Percentiles rank a stretch among this genome's conserved stretches.
Evolutionary conservation across 176 grass and related monocot species (phyloP).

Genomic region (Carex parvula): DNA sequence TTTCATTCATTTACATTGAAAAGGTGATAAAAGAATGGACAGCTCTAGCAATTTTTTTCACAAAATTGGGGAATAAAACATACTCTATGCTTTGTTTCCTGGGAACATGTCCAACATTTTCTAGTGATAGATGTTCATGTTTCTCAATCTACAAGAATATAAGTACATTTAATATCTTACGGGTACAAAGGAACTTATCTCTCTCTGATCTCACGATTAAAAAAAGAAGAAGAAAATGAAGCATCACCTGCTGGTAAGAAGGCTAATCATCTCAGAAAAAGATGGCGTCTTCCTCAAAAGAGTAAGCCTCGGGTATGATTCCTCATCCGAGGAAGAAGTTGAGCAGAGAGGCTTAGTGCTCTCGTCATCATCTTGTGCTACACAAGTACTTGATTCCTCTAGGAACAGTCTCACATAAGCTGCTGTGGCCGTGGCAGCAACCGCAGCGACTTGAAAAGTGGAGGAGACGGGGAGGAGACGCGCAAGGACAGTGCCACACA

Average conservation of each 20-base stretch:
- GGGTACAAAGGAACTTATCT: background rate
- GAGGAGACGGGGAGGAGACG: constrained; percentile 65
- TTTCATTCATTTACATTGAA: background rate
- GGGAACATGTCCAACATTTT: background rate
- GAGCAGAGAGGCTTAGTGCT: constrained; percentile 38
- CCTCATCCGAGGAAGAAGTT: constrained; percentile 32
- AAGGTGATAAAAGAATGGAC: background rate
- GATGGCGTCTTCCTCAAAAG: constrained; percentile 36
- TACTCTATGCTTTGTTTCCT: background rate
- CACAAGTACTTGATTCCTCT: constrained; percentile 37
- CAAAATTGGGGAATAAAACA: background rate
- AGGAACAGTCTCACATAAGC: constrained; percentile 62
- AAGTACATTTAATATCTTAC: background rate
- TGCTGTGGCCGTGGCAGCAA: constrained; percentile 35
- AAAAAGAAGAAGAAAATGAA: background rate
- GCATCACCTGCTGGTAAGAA: constrained; percentile 59
- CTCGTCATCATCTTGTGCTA: constrained; percentile 38
- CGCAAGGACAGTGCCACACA: constrained; percentile 64
- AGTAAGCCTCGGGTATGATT: constrained; percentile 40
- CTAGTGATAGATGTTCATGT: background rate
- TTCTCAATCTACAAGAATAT: background rate
- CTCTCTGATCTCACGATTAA: background rate
- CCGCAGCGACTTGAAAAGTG: constrained; percentile 72
- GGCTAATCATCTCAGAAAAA: constrained; percentile 48
- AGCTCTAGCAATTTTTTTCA: background rate